Base-by-base conservation (phyloP, 495 filamentous ascomycete species). In the Stereocaulon alpinum region DNA sequence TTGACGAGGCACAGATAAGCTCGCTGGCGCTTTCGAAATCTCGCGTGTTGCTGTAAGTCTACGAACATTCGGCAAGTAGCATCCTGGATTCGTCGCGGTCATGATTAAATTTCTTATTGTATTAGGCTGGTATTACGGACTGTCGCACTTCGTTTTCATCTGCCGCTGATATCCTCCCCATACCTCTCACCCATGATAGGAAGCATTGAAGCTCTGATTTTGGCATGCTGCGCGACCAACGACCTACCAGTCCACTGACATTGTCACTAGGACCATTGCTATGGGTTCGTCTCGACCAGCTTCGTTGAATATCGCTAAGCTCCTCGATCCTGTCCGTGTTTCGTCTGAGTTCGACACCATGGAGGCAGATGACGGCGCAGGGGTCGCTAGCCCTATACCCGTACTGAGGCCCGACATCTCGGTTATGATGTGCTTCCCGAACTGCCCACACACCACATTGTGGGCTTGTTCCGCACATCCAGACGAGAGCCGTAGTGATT, bases 401-500 rank as follows among this genome's bases (percentile, higher is more conserved):
- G 30, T 12, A 52, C n/a, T 52, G 6, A 40, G n/a, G 5, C 20
- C 22, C 10, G 24, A 55, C 34, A 42, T 55, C 32, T 56, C 62
- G 4, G 29, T 30, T 18, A 3, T 41, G 14, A 27, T 61, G 22
- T 54, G n/a, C 1, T 15, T n/a, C 44, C 6, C 17, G 29, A 24
- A 24, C 24, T n/a, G 0, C 0, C 4, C 17, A 4, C 9, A 15
- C 9, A 59, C 49, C 5, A 24, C 24, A 24, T 27, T 61, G 11
- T 64, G 62, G 62, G 40, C 48, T 40, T 61, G 55, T 4, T 60
- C 59, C 4, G 18, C 62, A 10, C 29, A 48, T 15, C 62, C 62
- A 20, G 18, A 40, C 24, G 6, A 18, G 7, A 32, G 32, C 4
- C 22, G 20, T 7, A 58, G 37, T 24, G 44, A 48, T 17, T 64